Evolutionary conservation across 495 filamentous ascomycete species (phyloP).

Genomic region (Hypoxylon trugodes): DNA sequence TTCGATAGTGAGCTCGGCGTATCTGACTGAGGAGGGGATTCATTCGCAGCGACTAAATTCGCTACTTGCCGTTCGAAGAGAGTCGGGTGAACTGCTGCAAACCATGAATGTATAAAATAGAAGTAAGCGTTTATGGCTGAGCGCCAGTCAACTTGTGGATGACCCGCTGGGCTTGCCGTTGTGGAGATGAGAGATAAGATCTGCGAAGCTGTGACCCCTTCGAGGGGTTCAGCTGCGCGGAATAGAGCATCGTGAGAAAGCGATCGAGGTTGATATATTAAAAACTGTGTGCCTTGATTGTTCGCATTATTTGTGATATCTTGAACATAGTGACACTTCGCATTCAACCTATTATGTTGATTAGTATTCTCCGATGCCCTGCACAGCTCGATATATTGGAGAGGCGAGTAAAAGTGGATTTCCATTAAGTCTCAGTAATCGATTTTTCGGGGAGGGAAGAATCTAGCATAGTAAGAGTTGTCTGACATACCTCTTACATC

Average conservation of each 20-base stretch:
- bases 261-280: constrained; percentile 42
- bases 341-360: constrained; percentile 34
- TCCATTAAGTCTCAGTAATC: too few species aligned
- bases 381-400: neutral
- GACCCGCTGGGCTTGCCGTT: constrained; percentile 22
- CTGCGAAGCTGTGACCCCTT: constrained; percentile 40
- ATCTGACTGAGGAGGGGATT: constrained; percentile 21
- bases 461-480: neutral
- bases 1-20: constrained; percentile 8
- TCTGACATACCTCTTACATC: constrained; percentile 42
- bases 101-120: constrained; percentile 43
- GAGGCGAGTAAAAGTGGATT: neutral
- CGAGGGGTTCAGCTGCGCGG: constrained; percentile 40
- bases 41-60: constrained; percentile 14
- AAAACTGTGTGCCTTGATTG: constrained; percentile 26
- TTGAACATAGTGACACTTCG: constrained; percentile 45
- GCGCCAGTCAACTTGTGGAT: constrained; percentile 34
- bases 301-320: constrained; percentile 30
- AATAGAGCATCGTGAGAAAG: constrained; percentile 39
- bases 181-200: constrained; percentile 40
- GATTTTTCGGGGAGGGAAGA: too few species aligned
- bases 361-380: constrained; percentile 14
- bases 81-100: constrained; percentile 39
- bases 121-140: constrained; percentile 38
- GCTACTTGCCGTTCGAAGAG: constrained; percentile 40